A percentile compares a stretch with the other conserved stretches of the same genome.
These are phyloP conservation scores for Calonectria hawksworthii DNA, from an alignment of 2,329 filamentous ascomycete species.

Conservation along the genomic window DNA sequence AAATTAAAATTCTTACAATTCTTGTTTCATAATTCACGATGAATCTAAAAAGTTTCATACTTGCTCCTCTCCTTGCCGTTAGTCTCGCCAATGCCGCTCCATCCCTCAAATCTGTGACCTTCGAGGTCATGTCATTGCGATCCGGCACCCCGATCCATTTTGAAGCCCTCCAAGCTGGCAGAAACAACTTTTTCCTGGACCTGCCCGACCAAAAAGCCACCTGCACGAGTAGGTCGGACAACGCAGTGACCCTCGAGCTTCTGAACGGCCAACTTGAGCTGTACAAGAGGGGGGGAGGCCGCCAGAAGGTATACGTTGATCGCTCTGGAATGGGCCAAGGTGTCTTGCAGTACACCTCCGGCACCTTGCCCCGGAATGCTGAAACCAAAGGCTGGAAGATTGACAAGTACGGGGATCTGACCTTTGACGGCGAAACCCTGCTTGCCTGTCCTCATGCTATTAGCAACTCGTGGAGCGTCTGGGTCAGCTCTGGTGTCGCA, in stretches of 20 bases:
- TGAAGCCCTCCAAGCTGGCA: neutral
- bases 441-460: neutral
- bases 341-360: neutral
- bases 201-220: neutral
- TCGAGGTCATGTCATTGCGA: neutral
- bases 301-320: neutral
- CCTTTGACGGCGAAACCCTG: neutral
- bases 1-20: no score
- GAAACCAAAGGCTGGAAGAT: slow-evolving; percentile 2
- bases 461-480: neutral
- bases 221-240: neutral
- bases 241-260: neutral
- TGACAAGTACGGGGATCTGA: neutral
- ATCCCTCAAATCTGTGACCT: neutral
- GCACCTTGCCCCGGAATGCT: neutral
- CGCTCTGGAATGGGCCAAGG: neutral
- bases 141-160: neutral
- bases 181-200: slow-evolving; percentile 1
- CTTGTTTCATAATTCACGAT: neutral
- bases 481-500: neutral
- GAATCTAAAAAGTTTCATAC: neutral
- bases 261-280: neutral
- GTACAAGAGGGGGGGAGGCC: neutral
- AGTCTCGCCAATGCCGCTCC: neutral
- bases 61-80: neutral